Evolutionary conservation across 257 asterid genomes (phyloP).

Genomic region (Penstemon barbatus): DNA sequence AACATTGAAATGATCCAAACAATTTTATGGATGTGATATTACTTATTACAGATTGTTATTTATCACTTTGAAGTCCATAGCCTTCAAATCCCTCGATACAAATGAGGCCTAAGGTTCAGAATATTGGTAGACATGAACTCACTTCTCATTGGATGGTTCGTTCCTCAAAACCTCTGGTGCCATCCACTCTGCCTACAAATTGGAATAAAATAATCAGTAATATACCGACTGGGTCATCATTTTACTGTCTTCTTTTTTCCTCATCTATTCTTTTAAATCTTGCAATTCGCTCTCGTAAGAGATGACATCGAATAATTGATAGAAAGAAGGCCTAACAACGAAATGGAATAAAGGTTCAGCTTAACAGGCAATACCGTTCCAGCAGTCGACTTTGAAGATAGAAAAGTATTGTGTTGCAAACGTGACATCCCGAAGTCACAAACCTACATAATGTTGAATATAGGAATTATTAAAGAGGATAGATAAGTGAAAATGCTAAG

Average conservation of each 20-base stretch:
- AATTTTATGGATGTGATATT: too few species aligned
- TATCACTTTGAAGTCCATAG: too few species aligned
- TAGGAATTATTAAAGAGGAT: constrained; percentile 23
- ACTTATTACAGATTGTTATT: too few species aligned
- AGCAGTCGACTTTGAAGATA: constrained; percentile 92
- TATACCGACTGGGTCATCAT: constrained; percentile 16
- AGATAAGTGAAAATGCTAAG: constrained; percentile 1
- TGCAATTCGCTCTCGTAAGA: neutral
- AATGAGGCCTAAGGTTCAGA: neutral
- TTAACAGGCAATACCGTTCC: constrained; percentile 72
- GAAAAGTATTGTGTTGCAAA: constrained; percentile 88
- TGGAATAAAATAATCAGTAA: constrained; percentile 22
- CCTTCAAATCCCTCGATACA: too few species aligned
- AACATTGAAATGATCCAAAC: too few species aligned
- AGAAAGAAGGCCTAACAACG: neutral
- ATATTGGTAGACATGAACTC: constrained; percentile 35
- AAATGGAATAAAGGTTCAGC: constrained; percentile 7
- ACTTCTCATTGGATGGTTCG: constrained; percentile 96
- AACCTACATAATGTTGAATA: constrained; percentile 57
- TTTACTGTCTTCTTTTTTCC: neutral
- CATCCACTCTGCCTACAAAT: constrained; percentile 97
- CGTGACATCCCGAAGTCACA: constrained; percentile 98
- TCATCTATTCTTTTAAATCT: neutral
- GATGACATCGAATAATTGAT: neutral
- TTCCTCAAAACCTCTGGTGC: constrained; percentile 96